phyloP scores from a whole-genome alignment of 2,329 filamentous ascomycete genomes.

The Ceratocystis colombiana region DNA sequence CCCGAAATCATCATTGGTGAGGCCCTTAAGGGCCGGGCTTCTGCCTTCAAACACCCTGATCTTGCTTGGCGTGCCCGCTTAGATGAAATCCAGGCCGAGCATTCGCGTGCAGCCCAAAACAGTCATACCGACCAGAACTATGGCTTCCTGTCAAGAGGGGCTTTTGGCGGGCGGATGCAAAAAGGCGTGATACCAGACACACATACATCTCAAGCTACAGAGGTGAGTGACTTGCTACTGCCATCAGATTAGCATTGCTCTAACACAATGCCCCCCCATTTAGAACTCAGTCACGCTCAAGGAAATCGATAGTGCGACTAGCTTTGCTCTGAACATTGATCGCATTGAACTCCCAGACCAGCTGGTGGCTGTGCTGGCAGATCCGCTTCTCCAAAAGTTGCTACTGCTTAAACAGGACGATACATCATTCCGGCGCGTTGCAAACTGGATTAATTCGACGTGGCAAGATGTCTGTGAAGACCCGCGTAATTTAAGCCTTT shows the following conservation, averaged over 20 bases:
- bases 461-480: constrained; percentile 47
- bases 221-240: constrained; percentile 37
- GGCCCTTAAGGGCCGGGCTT: constrained; percentile 49
- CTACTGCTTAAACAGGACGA: constrained; percentile 52
- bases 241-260: neutral
- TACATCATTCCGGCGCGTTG: constrained; percentile 43
- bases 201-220: constrained; percentile 62
- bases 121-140: constrained; percentile 32
- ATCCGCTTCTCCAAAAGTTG: constrained; percentile 70
- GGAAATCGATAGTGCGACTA: constrained; percentile 61
- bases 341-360: constrained; percentile 74
- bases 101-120: constrained; percentile 38
- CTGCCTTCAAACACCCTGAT: constrained; percentile 62
- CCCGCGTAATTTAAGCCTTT: constrained; percentile 39
- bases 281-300: constrained; percentile 59
- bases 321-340: constrained; percentile 63
- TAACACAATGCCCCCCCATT: neutral
- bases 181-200: constrained; percentile 50
- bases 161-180: constrained; percentile 44
- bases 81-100: constrained; percentile 53
- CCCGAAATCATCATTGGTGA: constrained; percentile 76
- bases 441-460: constrained; percentile 49
- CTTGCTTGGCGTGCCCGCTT: constrained; percentile 61
- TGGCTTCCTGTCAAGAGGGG: constrained; percentile 35
- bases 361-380: constrained; percentile 62